Conservation (phyloP, 257 asterid species). For the Solanum paucissectum region DNA sequence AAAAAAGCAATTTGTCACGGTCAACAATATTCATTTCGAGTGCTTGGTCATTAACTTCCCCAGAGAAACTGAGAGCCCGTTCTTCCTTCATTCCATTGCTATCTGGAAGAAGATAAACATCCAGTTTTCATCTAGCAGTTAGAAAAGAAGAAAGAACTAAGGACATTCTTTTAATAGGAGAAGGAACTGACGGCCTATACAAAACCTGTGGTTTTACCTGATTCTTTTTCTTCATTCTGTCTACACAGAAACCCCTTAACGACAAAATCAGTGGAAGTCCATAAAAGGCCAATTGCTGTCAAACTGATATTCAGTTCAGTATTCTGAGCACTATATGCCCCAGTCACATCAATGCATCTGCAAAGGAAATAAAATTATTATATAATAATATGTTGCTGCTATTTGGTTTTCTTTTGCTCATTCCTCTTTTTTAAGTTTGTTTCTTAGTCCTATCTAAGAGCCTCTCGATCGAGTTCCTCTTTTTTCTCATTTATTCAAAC, state of each 20-base stretch:
- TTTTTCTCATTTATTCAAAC: neutral
- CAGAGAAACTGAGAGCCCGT: constrained; percentile 15
- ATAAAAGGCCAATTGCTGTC: constrained; percentile 88
- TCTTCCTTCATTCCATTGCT: constrained; percentile 27
- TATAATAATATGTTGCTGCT: neutral
- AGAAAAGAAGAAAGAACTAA: neutral
- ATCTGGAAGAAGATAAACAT: constrained; percentile 37
- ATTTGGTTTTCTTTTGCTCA: neutral
- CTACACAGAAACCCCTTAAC: constrained; percentile 51
- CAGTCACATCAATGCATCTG: constrained; percentile 95
- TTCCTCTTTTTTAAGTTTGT: neutral
- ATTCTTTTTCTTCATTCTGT: constrained; percentile 38
- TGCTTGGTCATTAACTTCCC: constrained; percentile 25
- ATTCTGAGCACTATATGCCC: constrained; percentile 88
- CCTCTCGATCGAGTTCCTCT: neutral
- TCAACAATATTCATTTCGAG: constrained; percentile 35
- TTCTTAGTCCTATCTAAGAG: neutral
- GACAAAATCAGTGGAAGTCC: constrained; percentile 94
- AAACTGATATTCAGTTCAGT: constrained; percentile 91
- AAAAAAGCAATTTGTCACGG: constrained; percentile 64
- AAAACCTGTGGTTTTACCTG: constrained; percentile 27
- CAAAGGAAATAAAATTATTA: constrained; percentile 10
- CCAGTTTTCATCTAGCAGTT: constrained; percentile 1
- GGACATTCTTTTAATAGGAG: neutral
- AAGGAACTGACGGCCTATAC: neutral